phyloP scores from a whole-genome alignment of 257 asterid genomes.

The Nicotiana undulata region DNA sequence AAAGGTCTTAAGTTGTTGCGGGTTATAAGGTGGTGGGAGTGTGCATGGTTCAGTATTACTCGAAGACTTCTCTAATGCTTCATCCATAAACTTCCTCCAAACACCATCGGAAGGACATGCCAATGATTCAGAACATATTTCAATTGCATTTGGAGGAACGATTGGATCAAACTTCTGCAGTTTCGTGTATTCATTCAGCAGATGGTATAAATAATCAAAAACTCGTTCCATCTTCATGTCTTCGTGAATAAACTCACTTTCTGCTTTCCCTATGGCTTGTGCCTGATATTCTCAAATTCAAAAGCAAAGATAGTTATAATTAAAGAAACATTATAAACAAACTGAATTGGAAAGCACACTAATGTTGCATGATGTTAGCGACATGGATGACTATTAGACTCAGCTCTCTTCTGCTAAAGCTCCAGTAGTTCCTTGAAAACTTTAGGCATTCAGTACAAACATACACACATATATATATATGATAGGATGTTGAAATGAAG shows the following conservation, averaged over 20 bases:
- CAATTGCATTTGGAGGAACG: constrained; percentile 9
- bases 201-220: constrained; percentile 3
- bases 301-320: no score
- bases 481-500: no score
- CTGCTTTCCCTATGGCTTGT: neutral
- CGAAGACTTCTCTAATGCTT: neutral
- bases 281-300: neutral
- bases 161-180: constrained; percentile 3
- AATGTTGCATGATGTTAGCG: no score
- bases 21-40: constrained; percentile 9
- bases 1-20: constrained; percentile 1
- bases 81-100: constrained; percentile 6
- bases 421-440: no score
- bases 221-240: constrained; percentile 2
- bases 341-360: neutral
- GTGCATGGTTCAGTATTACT: neutral
- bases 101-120: neutral
- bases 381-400: no score
- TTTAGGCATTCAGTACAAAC: no score
- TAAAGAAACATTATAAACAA: neutral
- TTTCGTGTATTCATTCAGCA: constrained; percentile 11
- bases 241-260: constrained; percentile 2
- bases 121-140: constrained; percentile 6
- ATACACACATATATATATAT: no score
- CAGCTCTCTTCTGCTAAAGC: no score